Evolutionary conservation across 495 filamentous ascomycete species (phyloP).

Genomic region (Saxophila tyrrhenica): DNA sequence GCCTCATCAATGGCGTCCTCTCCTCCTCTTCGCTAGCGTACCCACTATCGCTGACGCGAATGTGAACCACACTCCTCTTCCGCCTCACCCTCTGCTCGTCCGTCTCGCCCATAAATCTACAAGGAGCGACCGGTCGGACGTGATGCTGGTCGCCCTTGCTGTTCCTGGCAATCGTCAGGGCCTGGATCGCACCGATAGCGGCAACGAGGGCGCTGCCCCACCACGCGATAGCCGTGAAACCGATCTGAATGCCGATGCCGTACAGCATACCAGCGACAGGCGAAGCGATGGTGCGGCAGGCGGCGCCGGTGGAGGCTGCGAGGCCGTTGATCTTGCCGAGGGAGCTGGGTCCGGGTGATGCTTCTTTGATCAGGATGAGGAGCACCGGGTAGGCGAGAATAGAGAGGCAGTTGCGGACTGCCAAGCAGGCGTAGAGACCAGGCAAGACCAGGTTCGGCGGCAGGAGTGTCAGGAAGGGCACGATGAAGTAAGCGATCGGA

Average conservation of each 20-base stretch:
- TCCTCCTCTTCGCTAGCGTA: slow-evolving; percentile 11
- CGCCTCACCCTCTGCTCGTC: not conserved
- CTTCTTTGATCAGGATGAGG: slow-evolving; percentile 75
- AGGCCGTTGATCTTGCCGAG: slow-evolving; percentile 74
- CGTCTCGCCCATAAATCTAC: slow-evolving; percentile 1
- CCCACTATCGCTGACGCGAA: slow-evolving; percentile 15
- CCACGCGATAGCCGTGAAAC: slow-evolving; percentile 69
- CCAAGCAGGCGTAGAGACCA: slow-evolving; percentile 62
- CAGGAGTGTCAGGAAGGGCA: slow-evolving; percentile 56
- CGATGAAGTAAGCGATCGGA: slow-evolving; percentile 63
- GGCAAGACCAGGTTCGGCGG: slow-evolving; percentile 46
- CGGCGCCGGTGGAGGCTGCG: slow-evolving; percentile 66
- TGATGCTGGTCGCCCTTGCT: slow-evolving; percentile 13
- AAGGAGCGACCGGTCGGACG: slow-evolving; percentile 5
- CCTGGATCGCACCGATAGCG: slow-evolving; percentile 54
- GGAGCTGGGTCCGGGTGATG: slow-evolving; percentile 52
- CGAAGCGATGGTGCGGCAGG: slow-evolving; percentile 63
- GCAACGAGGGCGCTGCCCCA: slow-evolving; percentile 64
- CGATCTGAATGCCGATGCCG: slow-evolving; percentile 50
- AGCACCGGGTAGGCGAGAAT: slow-evolving; percentile 71
- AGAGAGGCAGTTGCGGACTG: slow-evolving; percentile 61
- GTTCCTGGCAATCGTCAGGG: slow-evolving; percentile 50
- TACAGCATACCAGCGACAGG: slow-evolving; percentile 68
- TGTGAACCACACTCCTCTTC: slow-evolving; percentile 15
- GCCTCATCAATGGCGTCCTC: slow-evolving; percentile 6